These are phyloP conservation scores for Dillenia suffruticosa DNA, from an alignment of 164 flowering plant genomes.

Conservation along the genomic window DNA sequence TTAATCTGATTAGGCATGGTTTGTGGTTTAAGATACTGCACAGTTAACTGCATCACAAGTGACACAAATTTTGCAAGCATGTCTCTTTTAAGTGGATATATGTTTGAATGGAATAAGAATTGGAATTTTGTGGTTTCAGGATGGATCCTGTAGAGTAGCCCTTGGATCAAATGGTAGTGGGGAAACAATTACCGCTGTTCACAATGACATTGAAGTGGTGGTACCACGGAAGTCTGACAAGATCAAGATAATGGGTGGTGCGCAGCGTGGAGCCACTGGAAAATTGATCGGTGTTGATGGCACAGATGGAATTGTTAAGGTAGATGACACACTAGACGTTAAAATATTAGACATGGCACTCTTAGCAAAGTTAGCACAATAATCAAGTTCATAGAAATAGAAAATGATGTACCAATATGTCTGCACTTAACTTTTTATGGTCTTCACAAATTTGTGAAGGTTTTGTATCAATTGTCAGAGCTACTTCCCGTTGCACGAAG, in stretches of 20 bases:
- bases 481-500: no score
- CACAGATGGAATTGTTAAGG: constrained; percentile 88
- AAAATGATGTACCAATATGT: no score
- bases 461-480: no score
- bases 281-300: constrained; percentile 94
- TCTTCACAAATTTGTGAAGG: no score
- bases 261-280: constrained; percentile 80
- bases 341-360: constrained; percentile 82
- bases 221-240: constrained; percentile 72
- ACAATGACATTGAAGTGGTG: constrained; percentile 66
- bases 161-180: constrained; percentile 77
- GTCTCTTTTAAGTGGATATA: no score
- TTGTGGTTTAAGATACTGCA: background rate
- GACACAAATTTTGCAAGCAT: no score
- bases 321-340: constrained; percentile 85
- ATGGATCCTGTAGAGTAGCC: constrained; percentile 76
- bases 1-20: no score
- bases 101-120: no score
- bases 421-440: no score
- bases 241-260: constrained; percentile 88
- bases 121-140: constrained; percentile 64
- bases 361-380: constrained; percentile 67
- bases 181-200: constrained; percentile 47
- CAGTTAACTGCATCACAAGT: no score
- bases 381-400: constrained; percentile 8